phyloP scores from a whole-genome alignment of 2,329 filamentous ascomycete species.

The Lithohypha guttulata region DNA sequence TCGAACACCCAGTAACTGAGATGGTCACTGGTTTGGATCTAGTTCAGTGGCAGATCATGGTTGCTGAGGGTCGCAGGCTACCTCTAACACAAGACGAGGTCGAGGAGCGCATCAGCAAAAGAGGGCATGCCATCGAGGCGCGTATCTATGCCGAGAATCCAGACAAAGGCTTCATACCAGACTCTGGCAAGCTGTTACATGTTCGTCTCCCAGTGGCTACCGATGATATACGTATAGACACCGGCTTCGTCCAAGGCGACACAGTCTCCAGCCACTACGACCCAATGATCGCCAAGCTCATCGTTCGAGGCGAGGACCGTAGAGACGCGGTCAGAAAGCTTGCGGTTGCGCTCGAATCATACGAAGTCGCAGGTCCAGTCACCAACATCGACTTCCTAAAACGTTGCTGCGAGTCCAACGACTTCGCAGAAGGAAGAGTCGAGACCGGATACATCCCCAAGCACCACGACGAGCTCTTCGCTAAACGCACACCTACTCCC shows the following conservation, averaged over 20 bases:
- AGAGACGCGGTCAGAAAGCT: conserved; percentile 75
- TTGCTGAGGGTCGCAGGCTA: conserved; percentile 61
- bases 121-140: conserved; percentile 86
- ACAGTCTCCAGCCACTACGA: conserved; percentile 92
- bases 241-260: conserved; percentile 83
- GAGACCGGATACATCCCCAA: conserved; percentile 96
- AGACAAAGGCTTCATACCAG: conserved; percentile 80
- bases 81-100: conserved; percentile 57
- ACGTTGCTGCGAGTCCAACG: conserved; percentile 65
- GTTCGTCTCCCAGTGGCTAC: conserved; percentile 57
- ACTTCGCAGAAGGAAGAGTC: conserved; percentile 77
- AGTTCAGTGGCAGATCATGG: conserved; percentile 89
- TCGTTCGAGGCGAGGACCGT: conserved; percentile 70
- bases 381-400: conserved; percentile 98
- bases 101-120: conserved; percentile 55
- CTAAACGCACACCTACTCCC: conserved; percentile 46
- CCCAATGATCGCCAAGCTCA: conserved; percentile 97
- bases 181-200: conserved; percentile 79
- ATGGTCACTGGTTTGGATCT: conserved; percentile 67
- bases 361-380: conserved; percentile 83
- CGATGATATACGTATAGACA: conserved; percentile 76
- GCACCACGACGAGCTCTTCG: conserved; percentile 69
- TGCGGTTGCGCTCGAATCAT: conserved; percentile 67
- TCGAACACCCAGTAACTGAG: conserved; percentile 91
- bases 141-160: conserved; percentile 96